These are phyloP conservation scores for Ophiostoma tasmaniense DNA, from an alignment of 2,329 filamentous ascomycete genomes.

Conservation along the genomic window DNA sequence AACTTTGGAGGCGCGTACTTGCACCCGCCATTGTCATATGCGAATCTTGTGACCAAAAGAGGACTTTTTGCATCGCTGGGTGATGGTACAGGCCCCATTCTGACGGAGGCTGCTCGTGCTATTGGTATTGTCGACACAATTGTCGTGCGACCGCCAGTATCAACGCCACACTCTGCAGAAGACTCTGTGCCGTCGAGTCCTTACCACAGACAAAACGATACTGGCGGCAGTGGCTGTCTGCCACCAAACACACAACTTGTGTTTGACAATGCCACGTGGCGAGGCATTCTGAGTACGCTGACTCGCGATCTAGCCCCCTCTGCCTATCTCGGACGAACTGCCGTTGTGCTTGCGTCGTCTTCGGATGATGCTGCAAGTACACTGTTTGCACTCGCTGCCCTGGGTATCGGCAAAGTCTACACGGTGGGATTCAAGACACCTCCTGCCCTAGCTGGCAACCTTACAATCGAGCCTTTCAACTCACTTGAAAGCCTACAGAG, in stretches of 20 bases:
- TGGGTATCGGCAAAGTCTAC: slow-evolving; percentile 71
- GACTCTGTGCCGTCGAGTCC: slow-evolving; percentile 43
- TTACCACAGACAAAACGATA: background rate
- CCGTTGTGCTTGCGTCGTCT: slow-evolving; percentile 64
- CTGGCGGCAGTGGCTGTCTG: slow-evolving; percentile 26
- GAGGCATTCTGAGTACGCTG: slow-evolving; percentile 72
- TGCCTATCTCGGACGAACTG: slow-evolving; percentile 67
- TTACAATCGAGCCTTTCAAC: slow-evolving; percentile 72
- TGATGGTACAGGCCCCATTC: slow-evolving; percentile 42
- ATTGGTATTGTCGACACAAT: slow-evolving; percentile 81
- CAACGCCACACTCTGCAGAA: slow-evolving; percentile 37
- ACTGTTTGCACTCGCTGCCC: slow-evolving; percentile 68
- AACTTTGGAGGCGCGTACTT: slow-evolving; percentile 78
- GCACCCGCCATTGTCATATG: slow-evolving; percentile 58
- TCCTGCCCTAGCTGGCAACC: slow-evolving; percentile 51
- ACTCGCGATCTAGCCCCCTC: slow-evolving; percentile 76
- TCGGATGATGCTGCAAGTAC: slow-evolving; percentile 69
- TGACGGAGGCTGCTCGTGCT: slow-evolving; percentile 67
- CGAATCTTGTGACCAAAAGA: slow-evolving; percentile 48
- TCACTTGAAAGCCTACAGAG: slow-evolving; percentile 56
- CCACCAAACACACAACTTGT: slow-evolving; percentile 50
- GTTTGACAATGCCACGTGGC: slow-evolving; percentile 79
- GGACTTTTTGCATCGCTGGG: slow-evolving; percentile 44
- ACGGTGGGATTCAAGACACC: slow-evolving; percentile 71
- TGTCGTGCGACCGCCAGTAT: slow-evolving; percentile 48